phyloP scores from a whole-genome alignment of 768 basidiomycete genomes.

The Lyophyllum decastes region DNA sequence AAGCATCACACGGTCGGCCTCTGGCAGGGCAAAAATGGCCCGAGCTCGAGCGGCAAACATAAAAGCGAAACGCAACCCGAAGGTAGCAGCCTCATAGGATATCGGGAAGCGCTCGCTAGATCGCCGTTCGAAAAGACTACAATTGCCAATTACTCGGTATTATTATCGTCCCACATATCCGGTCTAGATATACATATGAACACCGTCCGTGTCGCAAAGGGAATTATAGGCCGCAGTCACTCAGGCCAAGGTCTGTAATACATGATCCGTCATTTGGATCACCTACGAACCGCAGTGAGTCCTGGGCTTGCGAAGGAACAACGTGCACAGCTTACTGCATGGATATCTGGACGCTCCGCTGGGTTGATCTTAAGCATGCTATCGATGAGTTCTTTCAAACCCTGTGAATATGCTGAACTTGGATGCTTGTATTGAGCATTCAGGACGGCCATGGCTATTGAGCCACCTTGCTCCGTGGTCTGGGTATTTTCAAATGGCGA shows the following conservation, averaged over 20 bases:
- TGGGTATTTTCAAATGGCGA: conserved; percentile 95
- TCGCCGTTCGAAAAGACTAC: background rate
- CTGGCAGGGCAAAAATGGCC: conserved; percentile 37
- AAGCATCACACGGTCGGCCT: conserved; percentile 37
- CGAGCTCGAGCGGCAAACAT: conserved; percentile 27
- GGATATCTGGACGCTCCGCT: conserved; percentile 80
- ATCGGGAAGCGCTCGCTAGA: background rate
- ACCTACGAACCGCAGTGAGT: conserved; percentile 43
- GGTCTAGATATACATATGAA: conserved; percentile 4
- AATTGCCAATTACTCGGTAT: conserved; percentile 6
- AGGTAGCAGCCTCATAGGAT: background rate
- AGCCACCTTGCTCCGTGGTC: conserved; percentile 92
- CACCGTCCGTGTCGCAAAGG: background rate
- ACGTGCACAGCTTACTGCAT: conserved; percentile 56
- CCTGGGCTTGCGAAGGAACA: background rate
- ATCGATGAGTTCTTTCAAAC: conserved; percentile 80
- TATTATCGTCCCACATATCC: conserved; percentile 2
- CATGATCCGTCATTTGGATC: conserved; percentile 62
- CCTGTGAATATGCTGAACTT: conserved; percentile 81
- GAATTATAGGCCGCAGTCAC: background rate
- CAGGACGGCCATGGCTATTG: conserved; percentile 96
- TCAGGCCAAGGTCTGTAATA: conserved; percentile 59
- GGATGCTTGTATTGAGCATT: conserved; percentile 94
- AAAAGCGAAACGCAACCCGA: background rate
- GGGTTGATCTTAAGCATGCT: conserved; percentile 84